These are phyloP conservation scores for Saccharomycopsis sp. DNA, from an alignment of 805 yeast species.

Conservation along the genomic window DNA sequence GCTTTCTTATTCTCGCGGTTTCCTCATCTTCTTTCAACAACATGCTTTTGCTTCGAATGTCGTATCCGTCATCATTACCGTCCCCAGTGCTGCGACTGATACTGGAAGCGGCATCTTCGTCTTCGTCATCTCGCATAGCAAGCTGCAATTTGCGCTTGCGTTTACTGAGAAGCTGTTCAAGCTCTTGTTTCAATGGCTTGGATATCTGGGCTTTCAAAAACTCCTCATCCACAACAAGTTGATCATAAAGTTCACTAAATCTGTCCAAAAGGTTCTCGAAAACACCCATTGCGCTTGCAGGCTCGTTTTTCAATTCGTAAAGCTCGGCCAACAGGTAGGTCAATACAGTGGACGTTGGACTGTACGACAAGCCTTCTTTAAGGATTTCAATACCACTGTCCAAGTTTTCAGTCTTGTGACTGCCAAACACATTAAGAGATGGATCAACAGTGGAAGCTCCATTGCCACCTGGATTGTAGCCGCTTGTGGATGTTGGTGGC, in stretches of 20 bases:
- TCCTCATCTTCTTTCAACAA: slow-evolving; percentile 9
- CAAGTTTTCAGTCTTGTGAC: slow-evolving; percentile 5
- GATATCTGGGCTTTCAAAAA: slow-evolving; percentile 22
- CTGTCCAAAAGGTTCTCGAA: slow-evolving; percentile 44
- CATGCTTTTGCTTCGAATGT: background rate
- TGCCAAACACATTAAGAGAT: slow-evolving; percentile 1
- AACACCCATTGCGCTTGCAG: slow-evolving; percentile 39
- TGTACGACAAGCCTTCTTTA: slow-evolving; percentile 46
- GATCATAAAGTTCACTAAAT: slow-evolving; percentile 33
- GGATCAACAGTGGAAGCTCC: background rate
- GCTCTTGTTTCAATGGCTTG: slow-evolving; percentile 25
- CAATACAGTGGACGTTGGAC: slow-evolving; percentile 62
- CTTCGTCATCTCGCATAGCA: slow-evolving; percentile 9
- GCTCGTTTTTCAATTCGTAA: slow-evolving; percentile 49
- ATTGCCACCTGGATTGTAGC: no score
- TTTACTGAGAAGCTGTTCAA: background rate
- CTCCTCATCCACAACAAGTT: slow-evolving; percentile 17
- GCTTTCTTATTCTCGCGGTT: slow-evolving; percentile 5
- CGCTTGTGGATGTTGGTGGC: background rate
- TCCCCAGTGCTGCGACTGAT: slow-evolving; percentile 11
- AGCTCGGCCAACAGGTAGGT: slow-evolving; percentile 60
- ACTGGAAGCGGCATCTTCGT: slow-evolving; percentile 5
- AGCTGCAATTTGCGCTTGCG: slow-evolving; percentile 1
- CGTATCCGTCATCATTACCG: slow-evolving; percentile 13
- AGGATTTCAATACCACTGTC: slow-evolving; percentile 34